These are phyloP conservation scores for Keithomyces neogunnii DNA, from an alignment of 2,329 filamentous ascomycete genomes.

Conservation along the genomic window DNA sequence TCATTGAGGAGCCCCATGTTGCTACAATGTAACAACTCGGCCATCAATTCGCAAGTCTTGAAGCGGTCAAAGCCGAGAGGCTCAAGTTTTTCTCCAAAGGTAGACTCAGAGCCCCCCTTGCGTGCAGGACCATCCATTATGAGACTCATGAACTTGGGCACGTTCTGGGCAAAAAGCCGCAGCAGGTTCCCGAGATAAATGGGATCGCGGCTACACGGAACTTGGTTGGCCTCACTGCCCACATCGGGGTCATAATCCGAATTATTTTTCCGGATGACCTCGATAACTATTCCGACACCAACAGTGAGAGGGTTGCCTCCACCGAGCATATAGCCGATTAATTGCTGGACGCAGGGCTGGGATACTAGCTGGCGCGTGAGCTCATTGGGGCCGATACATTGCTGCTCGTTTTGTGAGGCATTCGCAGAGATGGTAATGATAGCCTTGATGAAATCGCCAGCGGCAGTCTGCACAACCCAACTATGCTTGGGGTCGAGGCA, in stretches of 20 bases:
- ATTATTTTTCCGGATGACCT: slow-evolving; percentile 98
- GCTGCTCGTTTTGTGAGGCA: slow-evolving; percentile 94
- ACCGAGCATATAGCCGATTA: slow-evolving; percentile 87
- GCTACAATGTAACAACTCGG: slow-evolving; percentile 91
- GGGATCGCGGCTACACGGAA: slow-evolving; percentile 79
- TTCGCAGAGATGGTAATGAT: slow-evolving; percentile 99
- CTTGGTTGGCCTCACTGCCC: slow-evolving; percentile 67
- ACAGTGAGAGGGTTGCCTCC: slow-evolving; percentile 93
- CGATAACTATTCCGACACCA: slow-evolving; percentile 93
- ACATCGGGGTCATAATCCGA: slow-evolving; percentile 97
- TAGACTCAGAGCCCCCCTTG: slow-evolving; percentile 69
- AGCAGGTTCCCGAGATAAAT: slow-evolving; percentile 92
- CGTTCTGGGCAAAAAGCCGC: slow-evolving; percentile 79
- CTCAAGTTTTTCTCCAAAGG: slow-evolving; percentile 86
- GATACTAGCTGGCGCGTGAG: slow-evolving; percentile 93
- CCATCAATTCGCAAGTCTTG: slow-evolving; percentile 98
- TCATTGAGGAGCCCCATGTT: slow-evolving; percentile 98
- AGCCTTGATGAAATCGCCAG: slow-evolving; percentile 94
- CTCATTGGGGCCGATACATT: slow-evolving; percentile 97
- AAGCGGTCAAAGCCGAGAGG: slow-evolving; percentile 95
- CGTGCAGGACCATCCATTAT: slow-evolving; percentile 71
- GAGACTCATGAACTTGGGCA: slow-evolving; percentile 88
- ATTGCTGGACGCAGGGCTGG: slow-evolving; percentile 66
- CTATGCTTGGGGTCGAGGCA: slow-evolving; percentile 80
- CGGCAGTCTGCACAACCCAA: slow-evolving; percentile 89